These are phyloP conservation scores for Salvia sclarea DNA, from an alignment of 305 asterid species.

Conservation along the genomic window DNA sequence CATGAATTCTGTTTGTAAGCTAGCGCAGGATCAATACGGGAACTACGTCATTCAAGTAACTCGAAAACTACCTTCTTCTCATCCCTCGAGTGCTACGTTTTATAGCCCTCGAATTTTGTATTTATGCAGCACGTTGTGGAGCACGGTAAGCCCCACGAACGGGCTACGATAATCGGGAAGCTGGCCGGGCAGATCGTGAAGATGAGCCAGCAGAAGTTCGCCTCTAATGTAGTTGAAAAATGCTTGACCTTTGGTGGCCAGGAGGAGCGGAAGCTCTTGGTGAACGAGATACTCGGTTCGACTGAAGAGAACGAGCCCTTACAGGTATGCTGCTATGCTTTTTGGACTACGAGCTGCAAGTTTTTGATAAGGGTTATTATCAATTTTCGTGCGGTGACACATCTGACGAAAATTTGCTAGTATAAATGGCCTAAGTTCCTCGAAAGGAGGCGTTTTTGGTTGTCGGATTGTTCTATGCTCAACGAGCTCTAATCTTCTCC, in stretches of 20 bases:
- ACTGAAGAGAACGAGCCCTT: slow-evolving; percentile 80
- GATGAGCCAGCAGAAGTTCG: slow-evolving; percentile 90
- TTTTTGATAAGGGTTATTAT: too few species aligned
- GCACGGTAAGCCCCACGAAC: slow-evolving; percentile 74
- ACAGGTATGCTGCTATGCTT: slow-evolving; percentile 51
- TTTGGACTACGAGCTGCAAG: too few species aligned
- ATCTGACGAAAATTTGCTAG: too few species aligned
- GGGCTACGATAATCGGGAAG: slow-evolving; percentile 60
- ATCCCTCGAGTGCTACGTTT: too few species aligned
- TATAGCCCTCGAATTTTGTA: background rate
- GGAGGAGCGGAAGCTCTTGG: slow-evolving; percentile 66
- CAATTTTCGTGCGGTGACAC: too few species aligned
- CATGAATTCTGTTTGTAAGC: slow-evolving; percentile 64
- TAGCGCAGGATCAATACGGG: slow-evolving; percentile 84
- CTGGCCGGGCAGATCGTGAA: slow-evolving; percentile 81
- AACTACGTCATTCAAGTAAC: slow-evolving; percentile 80
- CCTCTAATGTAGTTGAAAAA: slow-evolving; percentile 82
- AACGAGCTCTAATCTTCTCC: background rate
- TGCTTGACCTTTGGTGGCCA: slow-evolving; percentile 70
- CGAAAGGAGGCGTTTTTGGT: background rate
- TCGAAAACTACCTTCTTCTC: background rate
- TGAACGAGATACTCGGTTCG: slow-evolving; percentile 82
- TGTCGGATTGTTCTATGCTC: background rate
- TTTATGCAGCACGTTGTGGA: slow-evolving; percentile 74
- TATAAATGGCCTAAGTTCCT: background rate